Evolutionary conservation across 2,329 filamentous ascomycete genomes (phyloP).

Genomic region (Aureobasidium sp.): DNA sequence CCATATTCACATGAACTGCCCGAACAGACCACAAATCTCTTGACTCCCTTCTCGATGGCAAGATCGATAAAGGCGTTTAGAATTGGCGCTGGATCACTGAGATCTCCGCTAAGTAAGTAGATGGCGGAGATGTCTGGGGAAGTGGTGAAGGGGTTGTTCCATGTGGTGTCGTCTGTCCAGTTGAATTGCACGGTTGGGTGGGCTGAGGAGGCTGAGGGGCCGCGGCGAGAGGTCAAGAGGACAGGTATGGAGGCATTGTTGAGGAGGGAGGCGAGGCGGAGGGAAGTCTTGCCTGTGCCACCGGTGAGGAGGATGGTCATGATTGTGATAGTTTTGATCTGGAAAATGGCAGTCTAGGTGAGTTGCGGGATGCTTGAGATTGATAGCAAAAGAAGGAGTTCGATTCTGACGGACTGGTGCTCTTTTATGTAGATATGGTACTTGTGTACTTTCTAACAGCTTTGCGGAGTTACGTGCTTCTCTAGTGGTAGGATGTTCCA

Average conservation of each 20-base stretch:
- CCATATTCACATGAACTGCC: neutral
- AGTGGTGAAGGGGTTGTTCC: neutral
- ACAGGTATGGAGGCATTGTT: neutral
- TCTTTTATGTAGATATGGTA: no score
- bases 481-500: no score
- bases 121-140: neutral
- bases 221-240: neutral
- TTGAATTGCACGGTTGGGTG: neutral
- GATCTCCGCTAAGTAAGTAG: neutral
- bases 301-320: conserved; percentile 17
- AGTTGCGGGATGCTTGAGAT: no score
- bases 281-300: conserved; percentile 11
- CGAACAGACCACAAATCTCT: neutral
- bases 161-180: neutral
- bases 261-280: neutral
- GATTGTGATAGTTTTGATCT: neutral
- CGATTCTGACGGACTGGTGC: no score
- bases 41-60: neutral
- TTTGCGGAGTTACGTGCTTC: no score
- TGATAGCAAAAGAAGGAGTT: neutral
- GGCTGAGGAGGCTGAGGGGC: neutral
- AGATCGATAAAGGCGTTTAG: conserved; percentile 1
- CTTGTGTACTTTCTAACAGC: no score
- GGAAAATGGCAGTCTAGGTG: no score
- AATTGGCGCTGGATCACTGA: neutral